Percentiles rank a stretch among this genome's conserved stretches.
phyloP scores from a whole-genome alignment of 768 basidiomycete species.

The Boletus rubroflammeus region DNA sequence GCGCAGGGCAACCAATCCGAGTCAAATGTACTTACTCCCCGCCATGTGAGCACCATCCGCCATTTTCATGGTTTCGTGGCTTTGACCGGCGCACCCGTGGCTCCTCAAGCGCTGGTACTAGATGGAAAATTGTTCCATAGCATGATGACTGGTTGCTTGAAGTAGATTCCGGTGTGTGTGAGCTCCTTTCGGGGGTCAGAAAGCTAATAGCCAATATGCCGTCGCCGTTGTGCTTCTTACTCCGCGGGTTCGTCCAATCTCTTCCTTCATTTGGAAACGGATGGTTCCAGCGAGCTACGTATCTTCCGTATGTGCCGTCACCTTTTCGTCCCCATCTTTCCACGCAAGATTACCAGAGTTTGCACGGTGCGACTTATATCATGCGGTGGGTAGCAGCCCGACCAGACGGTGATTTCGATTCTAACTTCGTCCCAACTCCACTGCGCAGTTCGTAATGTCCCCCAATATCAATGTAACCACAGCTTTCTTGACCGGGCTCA shows the following conservation, averaged over 20 bases:
- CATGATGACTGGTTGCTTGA: not conserved
- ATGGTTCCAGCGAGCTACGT: too few species aligned
- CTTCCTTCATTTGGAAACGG: not conserved
- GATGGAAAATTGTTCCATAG: not conserved
- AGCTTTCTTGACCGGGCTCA: constrained; percentile 7
- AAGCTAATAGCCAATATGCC: too few species aligned
- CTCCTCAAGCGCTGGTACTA: not conserved
- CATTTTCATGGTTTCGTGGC: not conserved
- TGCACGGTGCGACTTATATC: not conserved
- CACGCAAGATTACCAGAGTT: not conserved
- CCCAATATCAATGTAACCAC: constrained; percentile 4
- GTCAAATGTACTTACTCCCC: not conserved
- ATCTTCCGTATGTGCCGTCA: not conserved
- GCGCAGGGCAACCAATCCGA: not conserved
- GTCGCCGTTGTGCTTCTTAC: not conserved
- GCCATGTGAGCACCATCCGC: not conserved
- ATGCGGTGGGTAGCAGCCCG: too few species aligned
- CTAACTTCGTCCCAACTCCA: too few species aligned
- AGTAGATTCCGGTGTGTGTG: not conserved
- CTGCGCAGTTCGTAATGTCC: not conserved
- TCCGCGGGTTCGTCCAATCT: too few species aligned
- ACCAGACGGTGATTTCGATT: not conserved
- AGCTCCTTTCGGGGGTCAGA: not conserved
- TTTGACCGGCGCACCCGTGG: too few species aligned
- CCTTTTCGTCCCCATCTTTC: not conserved